These are phyloP conservation scores for Esteya vermicola DNA, from an alignment of 2,329 filamentous ascomycete species.

Conservation along the genomic window DNA sequence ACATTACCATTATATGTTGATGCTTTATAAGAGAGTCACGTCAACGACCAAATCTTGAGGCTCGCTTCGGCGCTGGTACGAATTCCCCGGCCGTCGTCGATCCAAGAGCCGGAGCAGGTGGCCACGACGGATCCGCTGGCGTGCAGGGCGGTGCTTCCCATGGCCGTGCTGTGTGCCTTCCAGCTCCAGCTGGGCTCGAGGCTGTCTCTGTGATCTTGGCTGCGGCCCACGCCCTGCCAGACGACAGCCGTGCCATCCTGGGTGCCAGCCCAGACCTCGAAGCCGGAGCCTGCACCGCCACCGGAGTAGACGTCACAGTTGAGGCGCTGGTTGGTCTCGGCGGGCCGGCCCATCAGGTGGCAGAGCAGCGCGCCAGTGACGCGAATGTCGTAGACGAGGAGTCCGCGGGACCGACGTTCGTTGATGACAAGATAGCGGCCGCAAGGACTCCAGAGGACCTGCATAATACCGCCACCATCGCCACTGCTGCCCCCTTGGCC, in stretches of 20 bases:
- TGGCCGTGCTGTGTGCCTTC: conserved; percentile 29
- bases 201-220: conserved; percentile 29
- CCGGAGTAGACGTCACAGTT: conserved; percentile 37
- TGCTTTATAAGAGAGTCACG: not conserved
- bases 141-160: conserved; percentile 37
- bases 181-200: conserved; percentile 34
- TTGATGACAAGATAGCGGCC: conserved; percentile 49
- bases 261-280: conserved; percentile 50
- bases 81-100: not conserved
- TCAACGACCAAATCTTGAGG: conserved; percentile 8
- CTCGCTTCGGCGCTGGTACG: conserved; percentile 1
- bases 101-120: conserved; percentile 43
- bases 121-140: conserved; percentile 39
- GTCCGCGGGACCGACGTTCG: conserved; percentile 39
- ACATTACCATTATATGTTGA: not conserved
- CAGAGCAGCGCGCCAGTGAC: conserved; percentile 42
- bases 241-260: conserved; percentile 38
- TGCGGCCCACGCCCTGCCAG: conserved; percentile 41
- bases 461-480: conserved; percentile 49
- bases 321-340: conserved; percentile 40
- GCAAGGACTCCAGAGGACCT: conserved; percentile 48
- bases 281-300: conserved; percentile 19
- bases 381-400: conserved; percentile 50
- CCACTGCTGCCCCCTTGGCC: conserved; percentile 20
- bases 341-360: conserved; percentile 34